Conservation (phyloP, 2,329 filamentous ascomycete genomes). For the Alternaria consortialis region DNA sequence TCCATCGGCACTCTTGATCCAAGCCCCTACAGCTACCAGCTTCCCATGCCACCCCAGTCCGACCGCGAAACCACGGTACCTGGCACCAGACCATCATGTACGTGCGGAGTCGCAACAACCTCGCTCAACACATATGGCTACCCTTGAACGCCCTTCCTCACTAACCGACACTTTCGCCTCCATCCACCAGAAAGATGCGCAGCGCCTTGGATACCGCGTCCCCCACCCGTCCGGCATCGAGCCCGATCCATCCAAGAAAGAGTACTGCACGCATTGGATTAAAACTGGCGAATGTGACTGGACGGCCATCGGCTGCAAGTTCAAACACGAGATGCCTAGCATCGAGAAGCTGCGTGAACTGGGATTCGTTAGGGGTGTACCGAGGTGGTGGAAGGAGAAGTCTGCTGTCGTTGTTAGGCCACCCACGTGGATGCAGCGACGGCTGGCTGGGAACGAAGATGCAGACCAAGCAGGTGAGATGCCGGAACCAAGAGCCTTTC, state of each 20-base stretch:
- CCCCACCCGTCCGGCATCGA: slow-evolving; percentile 50
- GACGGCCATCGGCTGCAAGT: slow-evolving; percentile 84
- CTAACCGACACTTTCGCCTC: slow-evolving; percentile 38
- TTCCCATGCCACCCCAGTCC: neutral
- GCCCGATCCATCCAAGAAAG: slow-evolving; percentile 65
- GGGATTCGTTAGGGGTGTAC: slow-evolving; percentile 66
- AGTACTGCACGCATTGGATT: slow-evolving; percentile 89
- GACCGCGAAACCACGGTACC: slow-evolving; percentile 9
- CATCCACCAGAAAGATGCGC: slow-evolving; percentile 37
- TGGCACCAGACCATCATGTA: slow-evolving; percentile 33
- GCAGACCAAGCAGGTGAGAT: neutral
- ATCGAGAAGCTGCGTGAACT: slow-evolving; percentile 71
- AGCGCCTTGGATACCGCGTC: slow-evolving; percentile 36
- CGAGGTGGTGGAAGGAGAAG: slow-evolving; percentile 66
- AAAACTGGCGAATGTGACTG: slow-evolving; percentile 86
- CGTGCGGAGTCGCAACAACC: slow-evolving; percentile 4
- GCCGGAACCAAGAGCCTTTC: slow-evolving; percentile 11
- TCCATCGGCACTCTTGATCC: slow-evolving; percentile 17
- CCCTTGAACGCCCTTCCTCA: slow-evolving; percentile 8
- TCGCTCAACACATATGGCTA: neutral
- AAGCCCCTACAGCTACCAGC: slow-evolving; percentile 6
- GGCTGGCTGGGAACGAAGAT: slow-evolving; percentile 16
- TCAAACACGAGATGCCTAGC: slow-evolving; percentile 91
- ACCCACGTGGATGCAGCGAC: slow-evolving; percentile 39
- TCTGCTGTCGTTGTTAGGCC: slow-evolving; percentile 31